Evolutionary conservation across 2,329 filamentous ascomycete genomes (phyloP), one percentile per base, ranked within the genome.

Genomic region (Fonsecaea pedrosoi): DNA sequence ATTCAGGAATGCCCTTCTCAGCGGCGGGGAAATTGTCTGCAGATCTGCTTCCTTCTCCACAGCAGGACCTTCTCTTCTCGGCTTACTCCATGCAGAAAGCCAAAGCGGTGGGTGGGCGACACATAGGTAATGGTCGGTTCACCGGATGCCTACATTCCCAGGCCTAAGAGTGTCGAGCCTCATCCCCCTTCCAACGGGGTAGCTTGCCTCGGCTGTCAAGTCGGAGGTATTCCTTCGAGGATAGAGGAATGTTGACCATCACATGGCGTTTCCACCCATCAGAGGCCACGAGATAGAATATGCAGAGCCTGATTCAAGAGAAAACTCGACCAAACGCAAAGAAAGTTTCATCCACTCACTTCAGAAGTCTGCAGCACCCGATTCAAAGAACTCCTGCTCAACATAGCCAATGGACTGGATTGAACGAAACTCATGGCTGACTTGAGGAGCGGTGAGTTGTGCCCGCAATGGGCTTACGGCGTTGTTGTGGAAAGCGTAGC

Each of bases 351-450:
- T 42, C 15, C 15, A 64, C 64, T 71, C 54, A 68, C 65, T 57
- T 70, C 68, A 40, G 65, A 40, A 4, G 62, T 34, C 34, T 68
- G 68, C 34, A 65, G 54, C 37, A 58, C 50, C 30, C 68, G 53
- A 54, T 68, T 70, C 50, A 71, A 63, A 37, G 68, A 62, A 48
- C 64, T 70, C 57, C 58, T 69, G 58, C 56, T 71, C 38, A 69
- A 60, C 64, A 68, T 53, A 2, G 68, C 64, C 13, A 70, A 50
- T 6, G 71, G 67, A 42, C 68, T 70, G 32, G 69, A 69, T 61
- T 73, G 71, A 13, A 65, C 60, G 63, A 68, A 69, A 65, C 67
- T 72, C 71, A 72, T 73, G 38, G 25, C 57, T 57, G 53, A 9
- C 30, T 15, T 25, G 35, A 9, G 12, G 12, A 21, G 45, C 10